phyloP scores from a whole-genome alignment of 2,329 filamentous ascomycete genomes.

The Sphaerulina musiva region DNA sequence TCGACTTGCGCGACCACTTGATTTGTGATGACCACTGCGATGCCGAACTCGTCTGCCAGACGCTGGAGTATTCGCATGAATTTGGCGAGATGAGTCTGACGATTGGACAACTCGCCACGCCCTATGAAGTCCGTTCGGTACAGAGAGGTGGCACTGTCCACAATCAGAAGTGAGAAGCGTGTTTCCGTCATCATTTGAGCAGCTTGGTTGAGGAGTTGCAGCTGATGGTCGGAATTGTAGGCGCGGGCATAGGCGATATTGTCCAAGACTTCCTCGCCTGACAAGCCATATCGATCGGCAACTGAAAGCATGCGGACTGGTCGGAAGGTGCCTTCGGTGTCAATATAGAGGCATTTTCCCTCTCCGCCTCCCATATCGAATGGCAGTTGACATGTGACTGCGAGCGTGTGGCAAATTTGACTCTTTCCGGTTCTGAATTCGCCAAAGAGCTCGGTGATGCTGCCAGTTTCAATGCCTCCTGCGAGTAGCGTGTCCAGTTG shows the following conservation, averaged over 20 bases:
- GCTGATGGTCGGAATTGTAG: slow-evolving; percentile 97
- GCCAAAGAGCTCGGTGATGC: slow-evolving; percentile 95
- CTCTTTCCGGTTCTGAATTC: slow-evolving; percentile 98
- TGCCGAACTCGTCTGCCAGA: slow-evolving; percentile 76
- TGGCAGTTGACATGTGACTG: slow-evolving; percentile 92
- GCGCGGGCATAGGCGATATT: slow-evolving; percentile 97
- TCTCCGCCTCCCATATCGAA: slow-evolving; percentile 99
- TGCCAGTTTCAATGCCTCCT: slow-evolving; percentile 92
- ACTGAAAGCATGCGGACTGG: slow-evolving; percentile 86
- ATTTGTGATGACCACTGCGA: slow-evolving; percentile 97
- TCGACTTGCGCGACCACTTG: slow-evolving; percentile 98
- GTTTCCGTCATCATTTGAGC: slow-evolving; percentile 99
- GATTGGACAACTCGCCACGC: slow-evolving; percentile 90
- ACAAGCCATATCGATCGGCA: slow-evolving; percentile 87
- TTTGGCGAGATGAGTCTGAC: slow-evolving; percentile 82
- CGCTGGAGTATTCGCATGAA: slow-evolving; percentile 81
- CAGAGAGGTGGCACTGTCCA: slow-evolving; percentile 90
- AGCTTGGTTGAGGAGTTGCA: slow-evolving; percentile 89
- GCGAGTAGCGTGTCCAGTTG: slow-evolving; percentile 91
- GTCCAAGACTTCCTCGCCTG: slow-evolving; percentile 93
- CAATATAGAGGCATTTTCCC: slow-evolving; percentile 96
- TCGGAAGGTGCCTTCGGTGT: slow-evolving; percentile 93
- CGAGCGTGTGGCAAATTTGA: slow-evolving; percentile 97
- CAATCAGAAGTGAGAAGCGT: slow-evolving; percentile 87
- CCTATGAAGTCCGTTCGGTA: slow-evolving; percentile 96